A percentile compares a stretch with the other conserved stretches of the same genome.
Evolutionary conservation across 2,329 filamentous ascomycete genomes (phyloP).

Genomic region (Fusarium sp.): DNA sequence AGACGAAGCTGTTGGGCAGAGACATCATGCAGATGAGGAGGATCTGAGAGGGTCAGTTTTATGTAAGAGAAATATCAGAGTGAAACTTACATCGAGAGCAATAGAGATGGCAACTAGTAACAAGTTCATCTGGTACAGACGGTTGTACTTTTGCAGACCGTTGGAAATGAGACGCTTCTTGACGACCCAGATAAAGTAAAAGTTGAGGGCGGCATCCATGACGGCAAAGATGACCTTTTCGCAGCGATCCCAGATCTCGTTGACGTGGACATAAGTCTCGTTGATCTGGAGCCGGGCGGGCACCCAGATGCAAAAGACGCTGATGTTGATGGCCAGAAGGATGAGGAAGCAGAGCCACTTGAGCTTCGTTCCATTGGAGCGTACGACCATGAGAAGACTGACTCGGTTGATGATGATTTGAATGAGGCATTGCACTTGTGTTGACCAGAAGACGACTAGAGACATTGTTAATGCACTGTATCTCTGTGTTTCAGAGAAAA

Average conservation of each 20-base stretch:
- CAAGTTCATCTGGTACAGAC: slow-evolving; percentile 52
- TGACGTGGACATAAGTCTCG: slow-evolving; percentile 52
- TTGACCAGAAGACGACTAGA: slow-evolving; percentile 44
- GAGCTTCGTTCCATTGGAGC: slow-evolving; percentile 44
- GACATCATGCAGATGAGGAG: slow-evolving; percentile 39
- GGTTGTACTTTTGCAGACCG: slow-evolving; percentile 59
- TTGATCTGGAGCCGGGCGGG: slow-evolving; percentile 56
- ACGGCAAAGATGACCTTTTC: slow-evolving; percentile 60
- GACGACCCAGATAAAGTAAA: slow-evolving; percentile 57
- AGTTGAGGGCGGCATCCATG: slow-evolving; percentile 58
- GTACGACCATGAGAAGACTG: slow-evolving; percentile 55
- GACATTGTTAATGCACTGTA: not conserved
- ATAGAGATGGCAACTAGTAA: slow-evolving; percentile 42
- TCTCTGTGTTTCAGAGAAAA: too few relatives aligned
- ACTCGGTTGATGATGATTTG: slow-evolving; percentile 64
- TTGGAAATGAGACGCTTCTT: slow-evolving; percentile 57
- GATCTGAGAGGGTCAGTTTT: slow-evolving; percentile 15
- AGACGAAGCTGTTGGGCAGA: slow-evolving; percentile 37
- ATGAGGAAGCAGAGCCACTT: slow-evolving; percentile 56
- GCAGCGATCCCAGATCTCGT: slow-evolving; percentile 59
- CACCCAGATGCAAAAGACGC: slow-evolving; percentile 62
- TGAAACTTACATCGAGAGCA: slow-evolving; percentile 36
- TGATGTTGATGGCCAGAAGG: slow-evolving; percentile 58
- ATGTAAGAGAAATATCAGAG: not conserved
- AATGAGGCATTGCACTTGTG: slow-evolving; percentile 56